Base-by-base conservation (phyloP, 768 basidiomycete genomes). In the Boletus reticuloceps region DNA sequence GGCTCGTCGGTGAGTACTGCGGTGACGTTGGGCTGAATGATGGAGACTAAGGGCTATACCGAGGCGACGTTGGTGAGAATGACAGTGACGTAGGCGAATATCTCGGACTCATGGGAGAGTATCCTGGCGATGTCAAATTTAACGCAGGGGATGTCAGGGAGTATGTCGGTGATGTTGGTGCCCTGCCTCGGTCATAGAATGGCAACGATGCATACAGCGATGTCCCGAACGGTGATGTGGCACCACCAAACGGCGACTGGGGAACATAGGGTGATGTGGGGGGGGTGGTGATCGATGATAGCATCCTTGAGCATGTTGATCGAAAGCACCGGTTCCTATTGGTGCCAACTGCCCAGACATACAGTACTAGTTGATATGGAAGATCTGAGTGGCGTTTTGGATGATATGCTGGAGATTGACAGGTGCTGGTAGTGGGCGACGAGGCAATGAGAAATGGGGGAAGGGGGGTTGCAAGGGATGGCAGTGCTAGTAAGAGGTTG, bases 11-110 rank as follows among this genome's bases (percentile, higher is more conserved):
- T 12, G 91, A 92, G 68, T 92, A 93, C 2, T 88, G 82, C 14
- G 92, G 94, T 4, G 91, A 94, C 13, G 92, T 92, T 1, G 93
- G 94, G 58, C 86, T 89, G 74, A 91, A 96, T 13, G 89, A 88
- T 9, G 94, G 94, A 2, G 91, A 93, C 56, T 93, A 89, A 1
- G 93, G 94, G 56, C 89, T 91, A 70, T 90, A 93, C 27, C 84
- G 81, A 9, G 91, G 91, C 6, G 88, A 90, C 0, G 90, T 89
- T 0, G 90, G 90, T 3, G 90, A 93, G 77, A 89, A 92, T 20
- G 87, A 86, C 3, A 88, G 89, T 1, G 86, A 91, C 1, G 89
- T 91, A 0, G 88, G 89, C 5, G 89, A 93, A 68, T 91, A 91
- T 17, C 86, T 80, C 19, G 89, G 89, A 65, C 89, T 91, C 16